Evolutionary conservation across 371 early-diverging fungal species (phyloP).

Genomic region (Polyrhizophydium stewartii): DNA sequence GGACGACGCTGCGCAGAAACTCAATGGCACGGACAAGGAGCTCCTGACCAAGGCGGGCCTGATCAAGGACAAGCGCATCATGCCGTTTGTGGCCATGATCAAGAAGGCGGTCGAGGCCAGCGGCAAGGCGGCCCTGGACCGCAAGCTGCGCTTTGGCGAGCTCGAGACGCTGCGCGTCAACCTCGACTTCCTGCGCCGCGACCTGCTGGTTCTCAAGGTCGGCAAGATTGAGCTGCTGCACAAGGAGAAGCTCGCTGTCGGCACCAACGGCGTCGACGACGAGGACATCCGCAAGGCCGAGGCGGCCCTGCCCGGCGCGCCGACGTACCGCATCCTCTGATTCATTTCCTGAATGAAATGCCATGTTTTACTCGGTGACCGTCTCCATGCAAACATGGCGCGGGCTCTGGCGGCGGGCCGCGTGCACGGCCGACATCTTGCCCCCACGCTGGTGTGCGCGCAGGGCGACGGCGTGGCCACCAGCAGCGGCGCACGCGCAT

Average conservation of each 20-base stretch:
- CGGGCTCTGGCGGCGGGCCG: too few relatives aligned
- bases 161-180: constrained; percentile 55
- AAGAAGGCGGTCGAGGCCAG: constrained; percentile 66
- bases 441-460: too few relatives aligned
- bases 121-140: constrained; percentile 76
- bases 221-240: constrained; percentile 21
- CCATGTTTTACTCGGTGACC: too few relatives aligned
- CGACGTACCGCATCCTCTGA: constrained; percentile 31
- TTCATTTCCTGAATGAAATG: not conserved
- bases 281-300: constrained; percentile 43
- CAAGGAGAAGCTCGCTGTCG: constrained; percentile 16
- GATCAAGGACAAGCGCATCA: constrained; percentile 87
- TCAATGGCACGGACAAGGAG: constrained; percentile 70
- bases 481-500: too few relatives aligned
- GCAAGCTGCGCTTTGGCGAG: constrained; percentile 78
- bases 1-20: constrained; percentile 34
- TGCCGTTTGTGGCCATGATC: constrained; percentile 77
- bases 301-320: constrained; percentile 37
- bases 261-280: constrained; percentile 10
- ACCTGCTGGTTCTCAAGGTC: constrained; percentile 29
- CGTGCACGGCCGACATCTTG: too few relatives aligned
- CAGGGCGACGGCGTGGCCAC: too few relatives aligned
- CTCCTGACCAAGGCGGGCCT: constrained; percentile 63
- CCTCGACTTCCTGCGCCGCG: constrained; percentile 32
- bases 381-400: too few relatives aligned